Conservation (phyloP, 805 yeast species). For the Hermanozyma aechmeae region DNA sequence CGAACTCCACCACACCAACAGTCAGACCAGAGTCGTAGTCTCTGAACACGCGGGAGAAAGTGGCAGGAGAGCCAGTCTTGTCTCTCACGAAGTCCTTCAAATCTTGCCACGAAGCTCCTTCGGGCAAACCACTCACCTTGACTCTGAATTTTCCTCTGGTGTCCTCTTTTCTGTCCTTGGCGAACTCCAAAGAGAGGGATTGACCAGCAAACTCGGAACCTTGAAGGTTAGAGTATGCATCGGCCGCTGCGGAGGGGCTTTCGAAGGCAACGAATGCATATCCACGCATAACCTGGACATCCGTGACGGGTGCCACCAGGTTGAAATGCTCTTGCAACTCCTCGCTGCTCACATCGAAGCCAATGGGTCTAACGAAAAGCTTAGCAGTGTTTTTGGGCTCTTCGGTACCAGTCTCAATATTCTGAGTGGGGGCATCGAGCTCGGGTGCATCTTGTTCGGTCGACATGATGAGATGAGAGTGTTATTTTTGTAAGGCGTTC, state of each 20-base stretch:
- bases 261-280: constrained; percentile 86
- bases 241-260: constrained; percentile 43
- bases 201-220: constrained; percentile 42
- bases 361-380: constrained; percentile 56
- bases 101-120: constrained; percentile 79
- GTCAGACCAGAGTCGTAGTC: constrained; percentile 37
- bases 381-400: constrained; percentile 3
- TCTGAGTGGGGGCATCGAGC: too few relatives aligned
- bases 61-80: constrained; percentile 53
- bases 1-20: constrained; percentile 46
- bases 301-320: constrained; percentile 57
- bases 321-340: constrained; percentile 64
- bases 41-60: constrained; percentile 46
- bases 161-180: constrained; percentile 46
- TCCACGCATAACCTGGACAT: constrained; percentile 68
- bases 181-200: constrained; percentile 42
- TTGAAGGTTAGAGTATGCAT: constrained; percentile 38
- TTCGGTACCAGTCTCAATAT: too few relatives aligned
- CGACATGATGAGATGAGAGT: too few relatives aligned
- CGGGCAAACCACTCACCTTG: constrained; percentile 61
- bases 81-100: constrained; percentile 85
- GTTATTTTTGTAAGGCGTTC: too few relatives aligned
- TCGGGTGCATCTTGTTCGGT: too few relatives aligned
- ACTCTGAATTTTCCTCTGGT: constrained; percentile 70
- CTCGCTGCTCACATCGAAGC: constrained; percentile 39